Evolutionary conservation across 1,139 yeast genomes (phyloP), one percentile per base, ranked within the genome.

Genomic region (Pneumocystis carinii): DNA sequence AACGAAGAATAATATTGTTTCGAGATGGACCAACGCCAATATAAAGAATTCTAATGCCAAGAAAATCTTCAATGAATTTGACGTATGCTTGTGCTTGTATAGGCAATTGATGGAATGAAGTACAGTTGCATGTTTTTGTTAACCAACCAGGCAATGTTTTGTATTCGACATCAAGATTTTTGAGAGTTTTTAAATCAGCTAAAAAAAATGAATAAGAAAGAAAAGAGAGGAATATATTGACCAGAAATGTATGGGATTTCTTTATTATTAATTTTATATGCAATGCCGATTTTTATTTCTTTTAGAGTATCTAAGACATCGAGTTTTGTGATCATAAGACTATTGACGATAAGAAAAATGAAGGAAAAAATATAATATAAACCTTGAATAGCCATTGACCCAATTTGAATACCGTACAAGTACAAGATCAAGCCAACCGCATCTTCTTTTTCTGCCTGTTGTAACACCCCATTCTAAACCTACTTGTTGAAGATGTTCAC

Each of bases 11-110:
- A 38, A 65, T 62, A 48, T 62, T 72, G 62, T 76, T 95, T 78
- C 98, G 87, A 63, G 90, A 95, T 67, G 98, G 97, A 67, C 99
- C 99, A 66, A 96, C 94, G 73, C 99, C 99, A 68, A 92, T 92
- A 97, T 97, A 92, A 75, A 86, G 87, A 69, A 92, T 81, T 66
- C 96, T 96, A 65, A 88, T 94, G 59, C 81, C 79, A 68, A 90
- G 78, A 72, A 80, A 90, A 67, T 89, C 85, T 77, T 90, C 98
- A 72, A 92, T 90, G 74, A 76, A 92, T 69, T 81, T 79, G 76
- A 92, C 80, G 76, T 94, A 92, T 68, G 80, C 81, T 78, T 87
- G 83, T 61, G 97, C 96, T 70, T 89, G 86, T 72, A 79, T 84
- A 62, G 99, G 98, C 72, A 92, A 81, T 59, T 88, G 95, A 19